Conservation (phyloP, 2,329 filamentous ascomycete genomes). For the Cladosporium sp. region DNA sequence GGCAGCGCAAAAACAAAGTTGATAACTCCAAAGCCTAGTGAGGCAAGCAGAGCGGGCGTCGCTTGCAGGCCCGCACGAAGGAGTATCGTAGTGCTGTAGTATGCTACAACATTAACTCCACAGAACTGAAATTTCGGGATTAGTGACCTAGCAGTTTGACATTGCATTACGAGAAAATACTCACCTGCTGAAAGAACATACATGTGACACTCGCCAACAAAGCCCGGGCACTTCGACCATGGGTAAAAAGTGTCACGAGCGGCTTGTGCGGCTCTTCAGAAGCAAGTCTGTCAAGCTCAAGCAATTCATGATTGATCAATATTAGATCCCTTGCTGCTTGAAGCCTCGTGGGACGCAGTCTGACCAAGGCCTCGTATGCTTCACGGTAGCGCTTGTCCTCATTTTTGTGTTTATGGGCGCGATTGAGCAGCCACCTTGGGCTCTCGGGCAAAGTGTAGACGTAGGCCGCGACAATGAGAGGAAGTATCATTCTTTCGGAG, state of each 20-base stretch:
- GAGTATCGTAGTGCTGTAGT: constrained; percentile 34
- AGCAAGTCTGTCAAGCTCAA: too few relatives aligned
- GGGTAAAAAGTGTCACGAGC: background rate
- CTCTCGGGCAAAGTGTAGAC: too few relatives aligned
- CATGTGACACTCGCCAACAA: background rate
- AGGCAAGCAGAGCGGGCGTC: constrained; percentile 50
- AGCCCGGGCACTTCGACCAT: background rate
- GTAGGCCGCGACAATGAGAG: too few relatives aligned
- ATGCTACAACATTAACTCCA: background rate
- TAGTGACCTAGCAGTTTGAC: background rate
- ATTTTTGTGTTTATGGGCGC: too few relatives aligned
- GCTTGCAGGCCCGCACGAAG: constrained; percentile 30
- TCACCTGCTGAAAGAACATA: background rate
- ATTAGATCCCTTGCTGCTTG: too few relatives aligned
- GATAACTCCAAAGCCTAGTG: constrained; percentile 44
- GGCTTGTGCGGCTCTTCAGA: too few relatives aligned
- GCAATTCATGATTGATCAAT: too few relatives aligned
- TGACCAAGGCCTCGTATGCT: too few relatives aligned
- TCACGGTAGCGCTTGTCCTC: too few relatives aligned
- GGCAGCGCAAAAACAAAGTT: constrained; percentile 48
- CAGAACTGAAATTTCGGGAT: background rate
- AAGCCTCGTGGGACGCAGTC: too few relatives aligned
- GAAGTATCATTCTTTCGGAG: too few relatives aligned
- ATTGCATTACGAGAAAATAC: background rate
- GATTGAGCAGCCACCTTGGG: too few relatives aligned